Conservation (phyloP, 805 yeast genomes). For the Candida oleophila region DNA sequence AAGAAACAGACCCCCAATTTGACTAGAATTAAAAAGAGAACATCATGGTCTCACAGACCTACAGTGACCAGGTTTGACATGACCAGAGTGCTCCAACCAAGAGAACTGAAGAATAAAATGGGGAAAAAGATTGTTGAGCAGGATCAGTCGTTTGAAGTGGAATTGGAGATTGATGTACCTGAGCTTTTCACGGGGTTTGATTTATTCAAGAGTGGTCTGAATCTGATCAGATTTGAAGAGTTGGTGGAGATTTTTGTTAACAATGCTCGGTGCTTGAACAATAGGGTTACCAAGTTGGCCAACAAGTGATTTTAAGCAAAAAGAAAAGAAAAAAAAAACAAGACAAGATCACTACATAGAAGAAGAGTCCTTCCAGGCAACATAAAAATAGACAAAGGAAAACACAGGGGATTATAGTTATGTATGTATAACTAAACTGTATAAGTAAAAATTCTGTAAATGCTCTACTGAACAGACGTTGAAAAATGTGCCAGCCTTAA, state of each 20-base stretch:
- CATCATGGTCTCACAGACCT: constrained; percentile 68
- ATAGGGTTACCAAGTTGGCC: constrained; percentile 42
- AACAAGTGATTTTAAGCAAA: too few relatives aligned
- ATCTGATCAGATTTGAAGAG: constrained; percentile 41
- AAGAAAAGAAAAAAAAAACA: too few relatives aligned
- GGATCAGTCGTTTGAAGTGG: constrained; percentile 37
- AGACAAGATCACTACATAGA: too few relatives aligned
- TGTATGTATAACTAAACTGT: too few relatives aligned
- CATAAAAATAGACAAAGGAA: too few relatives aligned
- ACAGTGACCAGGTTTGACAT: constrained; percentile 73
- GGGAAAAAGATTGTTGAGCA: constrained; percentile 37
- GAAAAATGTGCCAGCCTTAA: too few relatives aligned
- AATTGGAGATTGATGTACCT: constrained; percentile 38
- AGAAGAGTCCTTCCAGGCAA: too few relatives aligned
- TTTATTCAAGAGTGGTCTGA: constrained; percentile 35
- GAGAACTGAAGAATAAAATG: constrained; percentile 32
- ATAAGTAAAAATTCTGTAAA: too few relatives aligned
- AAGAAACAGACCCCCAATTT: constrained; percentile 52
- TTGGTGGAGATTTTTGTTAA: constrained; percentile 44
- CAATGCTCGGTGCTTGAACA: constrained; percentile 44
- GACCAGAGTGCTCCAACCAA: constrained; percentile 53
- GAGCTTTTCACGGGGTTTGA: constrained; percentile 44
- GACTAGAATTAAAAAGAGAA: constrained; percentile 70
- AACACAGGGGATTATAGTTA: too few relatives aligned
- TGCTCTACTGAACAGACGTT: too few relatives aligned